These are phyloP conservation scores for Termitomyces bulborhizus DNA, from an alignment of 768 basidiomycete genomes.

Conservation along the genomic window DNA sequence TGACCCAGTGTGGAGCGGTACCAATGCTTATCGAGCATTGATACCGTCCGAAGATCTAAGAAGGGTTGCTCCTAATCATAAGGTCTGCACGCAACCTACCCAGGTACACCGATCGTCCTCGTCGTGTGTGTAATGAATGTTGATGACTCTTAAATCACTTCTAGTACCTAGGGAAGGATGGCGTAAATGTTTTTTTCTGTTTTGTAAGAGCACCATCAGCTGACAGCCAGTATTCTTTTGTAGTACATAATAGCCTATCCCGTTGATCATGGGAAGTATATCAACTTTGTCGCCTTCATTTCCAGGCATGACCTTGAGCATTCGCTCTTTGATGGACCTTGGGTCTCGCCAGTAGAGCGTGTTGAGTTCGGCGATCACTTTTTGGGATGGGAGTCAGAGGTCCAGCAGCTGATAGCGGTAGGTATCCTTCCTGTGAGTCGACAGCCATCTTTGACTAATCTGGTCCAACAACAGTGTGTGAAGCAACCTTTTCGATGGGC, in stretches of 20 bases:
- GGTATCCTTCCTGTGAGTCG: conserved; percentile 8
- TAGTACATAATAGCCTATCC: conserved; percentile 62
- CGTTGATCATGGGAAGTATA: conserved; percentile 46
- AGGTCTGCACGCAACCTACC: conserved; percentile 37
- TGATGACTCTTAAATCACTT: not conserved
- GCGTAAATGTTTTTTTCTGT: conserved; percentile 22
- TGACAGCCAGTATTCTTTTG: not conserved
- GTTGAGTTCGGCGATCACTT: conserved; percentile 41
- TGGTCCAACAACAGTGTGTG: conserved; percentile 34
- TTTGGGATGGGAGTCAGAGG: conserved; percentile 53
- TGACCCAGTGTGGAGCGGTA: conserved; percentile 56
- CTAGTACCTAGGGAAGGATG: conserved; percentile 54
- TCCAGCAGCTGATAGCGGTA: conserved; percentile 50
- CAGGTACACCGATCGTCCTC: conserved; percentile 29
- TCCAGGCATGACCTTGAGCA: conserved; percentile 45
- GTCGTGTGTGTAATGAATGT: not conserved
- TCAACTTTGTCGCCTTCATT: conserved; percentile 61
- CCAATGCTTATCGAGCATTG: conserved; percentile 52
- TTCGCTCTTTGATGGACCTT: conserved; percentile 42
- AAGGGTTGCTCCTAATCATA: conserved; percentile 39
- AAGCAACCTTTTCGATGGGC: conserved; percentile 55
- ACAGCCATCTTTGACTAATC: not conserved
- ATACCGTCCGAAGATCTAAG: conserved; percentile 45
- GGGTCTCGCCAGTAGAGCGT: conserved; percentile 41
- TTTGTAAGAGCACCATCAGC: not conserved